Evolutionary conservation across 495 filamentous ascomycete species (phyloP).

Genomic region (Cryomyces minteri): DNA sequence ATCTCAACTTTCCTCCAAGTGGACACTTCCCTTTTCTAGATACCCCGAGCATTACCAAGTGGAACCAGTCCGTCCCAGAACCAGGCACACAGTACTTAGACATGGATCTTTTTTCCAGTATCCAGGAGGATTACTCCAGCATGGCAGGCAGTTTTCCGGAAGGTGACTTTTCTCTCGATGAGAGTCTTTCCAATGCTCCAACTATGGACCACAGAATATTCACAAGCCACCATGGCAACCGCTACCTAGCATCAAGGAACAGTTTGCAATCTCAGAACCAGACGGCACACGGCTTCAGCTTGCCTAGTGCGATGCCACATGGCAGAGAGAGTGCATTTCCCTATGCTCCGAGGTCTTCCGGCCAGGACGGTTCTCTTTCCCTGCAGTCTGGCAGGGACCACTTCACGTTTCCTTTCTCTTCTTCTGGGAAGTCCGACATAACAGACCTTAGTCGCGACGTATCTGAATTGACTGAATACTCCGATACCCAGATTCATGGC

Average conservation of each 20-base stretch:
- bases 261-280: neutral
- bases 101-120: too few species aligned
- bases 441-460: too few species aligned
- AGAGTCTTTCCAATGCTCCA: neutral
- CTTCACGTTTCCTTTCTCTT: too few species aligned
- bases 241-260: neutral
- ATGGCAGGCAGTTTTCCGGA: constrained; percentile 3
- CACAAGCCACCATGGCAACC: neutral
- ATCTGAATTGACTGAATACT: too few species aligned
- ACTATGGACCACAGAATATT: neutral
- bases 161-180: neutral
- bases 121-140: constrained; percentile 8
- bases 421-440: too few species aligned
- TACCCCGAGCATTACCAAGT: constrained; percentile 10
- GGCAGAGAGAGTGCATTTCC: too few species aligned
- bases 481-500: too few species aligned
- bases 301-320: too few species aligned
- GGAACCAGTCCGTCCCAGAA: constrained; percentile 12
- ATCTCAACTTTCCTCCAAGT: constrained; percentile 1
- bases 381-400: too few species aligned
- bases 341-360: too few species aligned
- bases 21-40: constrained; percentile 9
- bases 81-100: neutral
- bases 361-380: too few species aligned
- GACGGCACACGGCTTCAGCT: too few species aligned